phyloP scores from a whole-genome alignment of 306 rosid genomes.

The Leucaena leucocephala region DNA sequence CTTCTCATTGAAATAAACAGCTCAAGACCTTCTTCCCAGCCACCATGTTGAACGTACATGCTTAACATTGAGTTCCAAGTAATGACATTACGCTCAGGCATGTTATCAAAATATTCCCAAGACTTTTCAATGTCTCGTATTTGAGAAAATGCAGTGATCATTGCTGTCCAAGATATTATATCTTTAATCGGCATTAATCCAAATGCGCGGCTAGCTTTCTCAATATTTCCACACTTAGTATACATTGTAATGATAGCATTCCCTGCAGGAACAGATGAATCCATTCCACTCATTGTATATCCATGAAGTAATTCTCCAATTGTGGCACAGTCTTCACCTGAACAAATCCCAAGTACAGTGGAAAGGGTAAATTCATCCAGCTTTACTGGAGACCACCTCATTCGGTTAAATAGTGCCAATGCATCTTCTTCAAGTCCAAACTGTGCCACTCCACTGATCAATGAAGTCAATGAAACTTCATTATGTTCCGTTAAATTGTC shows the following conservation, averaged over 20 bases:
- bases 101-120: slow-evolving; percentile 54
- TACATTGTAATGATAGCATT: slow-evolving; percentile 74
- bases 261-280: slow-evolving; percentile 59
- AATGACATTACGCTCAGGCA: slow-evolving; percentile 39
- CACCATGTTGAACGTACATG: slow-evolving; percentile 45
- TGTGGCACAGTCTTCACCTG: slow-evolving; percentile 37
- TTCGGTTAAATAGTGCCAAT: slow-evolving; percentile 55
- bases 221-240: slow-evolving; percentile 55
- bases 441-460: slow-evolving; percentile 61
- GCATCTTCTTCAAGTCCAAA: slow-evolving; percentile 62
- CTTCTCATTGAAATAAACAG: slow-evolving; percentile 47
- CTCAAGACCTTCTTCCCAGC: slow-evolving; percentile 53
- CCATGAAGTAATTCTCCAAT: slow-evolving; percentile 64
- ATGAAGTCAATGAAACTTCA: slow-evolving; percentile 71
- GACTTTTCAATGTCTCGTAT: slow-evolving; percentile 54
- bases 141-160: slow-evolving; percentile 66
- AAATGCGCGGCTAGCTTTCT: slow-evolving; percentile 54
- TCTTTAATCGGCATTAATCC: slow-evolving; percentile 56
- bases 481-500: slow-evolving; percentile 48
- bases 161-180: slow-evolving; percentile 68
- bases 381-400: slow-evolving; percentile 52
- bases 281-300: slow-evolving; percentile 65
- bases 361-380: slow-evolving; percentile 69
- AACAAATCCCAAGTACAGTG: slow-evolving; percentile 66
- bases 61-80: slow-evolving; percentile 54